These are phyloP conservation scores for Peronospora farinosa DNA, from an alignment of 352 stramenopile species.

Conservation along the genomic window DNA sequence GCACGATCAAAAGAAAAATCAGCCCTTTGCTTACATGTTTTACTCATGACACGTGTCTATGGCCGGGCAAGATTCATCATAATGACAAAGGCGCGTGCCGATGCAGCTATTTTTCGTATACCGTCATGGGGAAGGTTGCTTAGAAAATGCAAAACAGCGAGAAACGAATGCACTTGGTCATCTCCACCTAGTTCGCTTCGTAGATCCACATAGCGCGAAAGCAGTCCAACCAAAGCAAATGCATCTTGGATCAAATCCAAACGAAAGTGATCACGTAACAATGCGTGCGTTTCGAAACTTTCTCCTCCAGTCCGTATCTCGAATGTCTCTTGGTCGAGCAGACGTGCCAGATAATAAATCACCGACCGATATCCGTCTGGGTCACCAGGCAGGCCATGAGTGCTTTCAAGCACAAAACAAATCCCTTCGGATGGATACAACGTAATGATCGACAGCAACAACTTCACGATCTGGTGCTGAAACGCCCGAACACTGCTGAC, in stretches of 20 bases:
- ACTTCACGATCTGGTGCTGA: constrained; percentile 50
- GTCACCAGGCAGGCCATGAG: constrained; percentile 41
- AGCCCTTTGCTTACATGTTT: not conserved
- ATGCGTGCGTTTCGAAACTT: constrained; percentile 8
- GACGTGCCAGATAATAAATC: constrained; percentile 55
- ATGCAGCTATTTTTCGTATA: constrained; percentile 39
- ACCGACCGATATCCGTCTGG: constrained; percentile 47
- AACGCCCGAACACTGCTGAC: constrained; percentile 29
- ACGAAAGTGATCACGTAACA: constrained; percentile 28
- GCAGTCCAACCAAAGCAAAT: constrained; percentile 49
- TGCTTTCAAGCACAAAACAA: constrained; percentile 66
- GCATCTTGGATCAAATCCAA: constrained; percentile 46
- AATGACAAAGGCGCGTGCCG: constrained; percentile 35
- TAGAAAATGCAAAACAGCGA: constrained; percentile 48
- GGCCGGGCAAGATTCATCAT: constrained; percentile 24
- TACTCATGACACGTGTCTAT: constrained; percentile 1
- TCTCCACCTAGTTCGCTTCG: constrained; percentile 40
- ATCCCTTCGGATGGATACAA: constrained; percentile 55
- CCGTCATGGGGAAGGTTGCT: constrained; percentile 26
- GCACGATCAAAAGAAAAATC: not conserved
- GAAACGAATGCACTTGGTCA: constrained; percentile 51
- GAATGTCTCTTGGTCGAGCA: constrained; percentile 61
- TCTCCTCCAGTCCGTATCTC: constrained; percentile 31
- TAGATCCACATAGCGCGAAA: constrained; percentile 68
- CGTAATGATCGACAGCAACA: constrained; percentile 50